Evolutionary conservation across 2,329 filamentous ascomycete species (phyloP).

Genomic region (Sordariomycetes sp.): DNA sequence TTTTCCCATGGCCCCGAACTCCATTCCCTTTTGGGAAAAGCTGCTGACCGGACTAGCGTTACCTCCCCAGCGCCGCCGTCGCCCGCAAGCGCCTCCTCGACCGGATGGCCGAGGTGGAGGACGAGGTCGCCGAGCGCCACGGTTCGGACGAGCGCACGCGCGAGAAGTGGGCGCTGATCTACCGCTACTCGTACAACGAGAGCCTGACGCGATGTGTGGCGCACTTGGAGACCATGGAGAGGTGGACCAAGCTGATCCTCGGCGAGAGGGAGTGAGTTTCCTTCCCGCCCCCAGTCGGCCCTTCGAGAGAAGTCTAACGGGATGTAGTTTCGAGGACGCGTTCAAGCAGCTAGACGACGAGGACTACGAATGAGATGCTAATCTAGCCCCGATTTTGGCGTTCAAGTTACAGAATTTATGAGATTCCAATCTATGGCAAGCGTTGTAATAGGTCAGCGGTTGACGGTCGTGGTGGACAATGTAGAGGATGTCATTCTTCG

Average conservation of each 20-base stretch:
- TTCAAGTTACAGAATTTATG: too few relatives aligned
- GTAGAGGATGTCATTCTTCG: neutral
- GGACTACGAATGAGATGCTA: too few relatives aligned
- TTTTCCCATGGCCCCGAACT: neutral
- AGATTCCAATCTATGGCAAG: too few relatives aligned
- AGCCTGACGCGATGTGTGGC: constrained; percentile 42
- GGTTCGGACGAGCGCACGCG: constrained; percentile 18
- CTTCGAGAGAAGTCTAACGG: neutral
- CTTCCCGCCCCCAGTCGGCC: neutral
- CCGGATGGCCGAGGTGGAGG: constrained; percentile 36
- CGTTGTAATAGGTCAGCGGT: constrained; percentile 1
- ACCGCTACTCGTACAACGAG: constrained; percentile 43
- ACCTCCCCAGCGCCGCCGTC: constrained; percentile 44
- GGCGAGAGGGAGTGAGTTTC: constrained; percentile 36
- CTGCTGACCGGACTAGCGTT: constrained; percentile 22
- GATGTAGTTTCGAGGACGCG: constrained; percentile 21
- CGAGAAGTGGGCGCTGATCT: constrained; percentile 44
- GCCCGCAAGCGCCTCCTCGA: constrained; percentile 40
- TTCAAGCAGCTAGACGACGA: constrained; percentile 8
- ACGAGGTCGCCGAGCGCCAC: constrained; percentile 16
- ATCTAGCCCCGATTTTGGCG: too few relatives aligned
- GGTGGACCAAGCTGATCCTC: constrained; percentile 45
- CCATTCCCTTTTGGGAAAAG: neutral
- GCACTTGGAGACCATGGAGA: constrained; percentile 42
- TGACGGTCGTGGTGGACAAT: neutral